These are phyloP conservation scores for Backusella morwellensis DNA, from an alignment of 192 early-diverging fungal genomes.

Conservation along the genomic window DNA sequence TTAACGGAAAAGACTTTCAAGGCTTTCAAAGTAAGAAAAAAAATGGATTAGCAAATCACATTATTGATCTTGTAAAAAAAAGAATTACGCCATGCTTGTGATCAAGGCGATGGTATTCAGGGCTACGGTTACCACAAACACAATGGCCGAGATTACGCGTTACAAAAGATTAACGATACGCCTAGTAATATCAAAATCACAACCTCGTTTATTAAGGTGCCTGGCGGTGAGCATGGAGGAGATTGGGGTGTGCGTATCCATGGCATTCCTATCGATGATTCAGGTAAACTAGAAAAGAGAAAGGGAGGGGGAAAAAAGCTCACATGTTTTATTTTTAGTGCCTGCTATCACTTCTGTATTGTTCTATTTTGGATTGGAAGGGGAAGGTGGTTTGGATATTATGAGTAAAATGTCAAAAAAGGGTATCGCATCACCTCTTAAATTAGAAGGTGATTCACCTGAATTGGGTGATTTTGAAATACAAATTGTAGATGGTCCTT, in stretches of 20 bases:
- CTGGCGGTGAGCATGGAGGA: slow-evolving; percentile 63
- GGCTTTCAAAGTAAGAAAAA: slow-evolving; percentile 48
- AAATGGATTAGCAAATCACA: too few species aligned
- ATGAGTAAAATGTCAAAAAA: slow-evolving; percentile 25
- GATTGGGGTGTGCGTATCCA: slow-evolving; percentile 77
- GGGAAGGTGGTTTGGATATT: slow-evolving; percentile 61
- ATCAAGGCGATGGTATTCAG: slow-evolving; percentile 75
- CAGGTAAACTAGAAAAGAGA: slow-evolving; percentile 15
- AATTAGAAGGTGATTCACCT: slow-evolving; percentile 54
- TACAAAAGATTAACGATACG: slow-evolving; percentile 68
- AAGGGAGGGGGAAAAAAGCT: neutral
- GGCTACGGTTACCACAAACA: slow-evolving; percentile 89
- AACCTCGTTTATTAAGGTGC: slow-evolving; percentile 75
- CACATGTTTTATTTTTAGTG: neutral
- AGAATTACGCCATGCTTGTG: slow-evolving; percentile 84
- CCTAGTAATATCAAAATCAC: slow-evolving; percentile 61
- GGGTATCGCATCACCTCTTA: slow-evolving; percentile 32
- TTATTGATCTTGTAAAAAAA: neutral
- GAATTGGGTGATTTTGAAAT: slow-evolving; percentile 76
- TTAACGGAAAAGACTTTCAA: slow-evolving; percentile 61
- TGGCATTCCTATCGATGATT: slow-evolving; percentile 57
- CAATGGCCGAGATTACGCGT: slow-evolving; percentile 79
- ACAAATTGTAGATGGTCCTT: slow-evolving; percentile 46
- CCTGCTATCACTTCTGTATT: slow-evolving; percentile 38
- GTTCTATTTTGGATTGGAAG: slow-evolving; percentile 83